Evolutionary conservation across 768 basidiomycete species (phyloP).

Genomic region (Auricularia heimuer): DNA sequence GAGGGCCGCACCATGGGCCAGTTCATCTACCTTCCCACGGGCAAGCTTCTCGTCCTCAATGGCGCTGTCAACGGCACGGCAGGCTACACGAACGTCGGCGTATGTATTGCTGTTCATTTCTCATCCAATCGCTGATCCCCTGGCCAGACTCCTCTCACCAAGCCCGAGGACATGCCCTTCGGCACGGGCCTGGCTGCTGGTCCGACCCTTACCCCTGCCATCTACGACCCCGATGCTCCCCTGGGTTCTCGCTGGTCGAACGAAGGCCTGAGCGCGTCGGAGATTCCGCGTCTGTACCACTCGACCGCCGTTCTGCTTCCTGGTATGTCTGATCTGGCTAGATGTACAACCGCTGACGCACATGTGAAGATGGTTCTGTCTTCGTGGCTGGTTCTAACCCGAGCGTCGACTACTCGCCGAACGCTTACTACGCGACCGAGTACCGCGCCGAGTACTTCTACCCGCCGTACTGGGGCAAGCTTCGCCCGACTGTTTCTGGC

Average conservation of each 20-base stretch:
- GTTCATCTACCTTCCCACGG: slow-evolving; percentile 75
- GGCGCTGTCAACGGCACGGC: slow-evolving; percentile 82
- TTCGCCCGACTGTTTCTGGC: slow-evolving; percentile 60
- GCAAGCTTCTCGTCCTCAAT: slow-evolving; percentile 70
- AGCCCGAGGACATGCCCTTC: slow-evolving; percentile 49
- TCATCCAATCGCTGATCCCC: background rate
- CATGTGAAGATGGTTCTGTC: slow-evolving; percentile 48
- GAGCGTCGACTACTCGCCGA: slow-evolving; percentile 67
- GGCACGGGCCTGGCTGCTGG: slow-evolving; percentile 69
- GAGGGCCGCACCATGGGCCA: slow-evolving; percentile 84
- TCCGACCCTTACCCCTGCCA: slow-evolving; percentile 67
- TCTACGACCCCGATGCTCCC: slow-evolving; percentile 72
- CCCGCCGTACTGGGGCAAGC: slow-evolving; percentile 72
- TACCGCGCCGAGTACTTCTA: slow-evolving; percentile 86
- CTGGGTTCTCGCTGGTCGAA: slow-evolving; percentile 67
- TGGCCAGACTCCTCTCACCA: slow-evolving; percentile 21
- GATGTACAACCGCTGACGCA: background rate
- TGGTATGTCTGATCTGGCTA: slow-evolving; percentile 21
- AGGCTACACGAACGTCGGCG: slow-evolving; percentile 52
- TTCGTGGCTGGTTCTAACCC: slow-evolving; percentile 90
- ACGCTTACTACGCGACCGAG: slow-evolving; percentile 59
- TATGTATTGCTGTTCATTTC: background rate
- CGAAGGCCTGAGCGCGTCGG: slow-evolving; percentile 47
- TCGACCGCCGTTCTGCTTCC: slow-evolving; percentile 84
- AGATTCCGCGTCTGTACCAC: slow-evolving; percentile 80